These are phyloP conservation scores for Ochetophila trinervis DNA, from an alignment of 306 rosid genomes.

Conservation along the genomic window DNA sequence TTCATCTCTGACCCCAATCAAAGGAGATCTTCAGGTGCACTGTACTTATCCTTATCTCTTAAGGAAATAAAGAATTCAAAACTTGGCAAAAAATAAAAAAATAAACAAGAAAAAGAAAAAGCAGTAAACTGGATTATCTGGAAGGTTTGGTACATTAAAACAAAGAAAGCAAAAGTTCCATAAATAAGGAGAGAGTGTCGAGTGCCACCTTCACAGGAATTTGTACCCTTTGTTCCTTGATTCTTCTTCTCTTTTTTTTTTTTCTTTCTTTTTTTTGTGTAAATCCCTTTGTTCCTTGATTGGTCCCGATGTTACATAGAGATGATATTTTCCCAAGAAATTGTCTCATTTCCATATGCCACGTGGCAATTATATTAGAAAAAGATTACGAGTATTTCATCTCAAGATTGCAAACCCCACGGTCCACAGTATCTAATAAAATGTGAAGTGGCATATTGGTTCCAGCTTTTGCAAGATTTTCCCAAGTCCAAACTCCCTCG, in stretches of 20 bases:
- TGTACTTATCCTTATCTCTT: constrained; percentile 20
- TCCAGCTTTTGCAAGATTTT: neutral
- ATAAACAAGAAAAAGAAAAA: neutral
- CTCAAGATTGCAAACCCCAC: neutral
- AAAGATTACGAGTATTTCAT: no score
- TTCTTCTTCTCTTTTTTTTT: no score
- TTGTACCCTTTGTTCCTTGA: neutral
- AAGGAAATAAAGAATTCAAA: constrained; percentile 16
- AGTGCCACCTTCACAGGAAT: neutral
- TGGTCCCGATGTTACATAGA: no score
- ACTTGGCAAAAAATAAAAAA: neutral
- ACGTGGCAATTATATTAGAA: no score
- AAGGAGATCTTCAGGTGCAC: constrained; percentile 11
- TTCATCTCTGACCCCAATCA: constrained; percentile 14
- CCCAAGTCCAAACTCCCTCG: neutral
- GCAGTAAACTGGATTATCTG: constrained; percentile 10
- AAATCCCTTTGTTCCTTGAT: no score
- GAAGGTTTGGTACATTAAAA: constrained; percentile 4
- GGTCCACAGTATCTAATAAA: no score
- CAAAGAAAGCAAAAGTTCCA: neutral
- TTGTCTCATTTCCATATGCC: no score
- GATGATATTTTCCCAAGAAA: no score
- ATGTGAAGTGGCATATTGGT: no score
- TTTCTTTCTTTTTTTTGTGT: no score
- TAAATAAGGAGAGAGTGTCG: neutral